Evolutionary conservation across 306 rosid genomes (phyloP), one percentile per base, ranked within the genome.

Genomic region (Hippophae rhamnoides): DNA sequence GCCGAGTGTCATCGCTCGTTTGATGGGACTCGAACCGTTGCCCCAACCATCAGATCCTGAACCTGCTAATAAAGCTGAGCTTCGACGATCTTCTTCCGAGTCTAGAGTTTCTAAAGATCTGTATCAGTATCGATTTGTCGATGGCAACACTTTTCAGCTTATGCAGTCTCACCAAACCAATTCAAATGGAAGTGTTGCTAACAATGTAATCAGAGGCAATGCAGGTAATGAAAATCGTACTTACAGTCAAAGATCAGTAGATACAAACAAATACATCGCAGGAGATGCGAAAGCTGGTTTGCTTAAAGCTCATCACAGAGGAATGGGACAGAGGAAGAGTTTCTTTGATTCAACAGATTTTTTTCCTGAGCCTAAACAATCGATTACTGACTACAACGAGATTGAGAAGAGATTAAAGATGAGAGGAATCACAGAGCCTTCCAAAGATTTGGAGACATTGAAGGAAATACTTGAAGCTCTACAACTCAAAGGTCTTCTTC

Each of bases 401-500:
- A 76, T 85, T 64, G 95, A 86, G 66, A 76, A 68, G 81, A 77
- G 88, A 77, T 45, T 85, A 76, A 78, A 51, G 78, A 78, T 81
- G 86, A 77, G 88, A 65, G 96, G 95, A 18, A 88, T 88, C 13
- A 84, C 85, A 9, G 90, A 85, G 26, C 84, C 93, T 3, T 74
- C 86, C 1, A 76, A 78, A 54, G 93, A 92, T 78, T 78, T 80
- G 49, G 89, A 87, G 54, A 85, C 95, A 7, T 70, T 79, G 47
- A 92, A 83, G 68, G 89, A 88, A 38, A 83, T 85, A 70, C 73
- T 92, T 6, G 95, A 92, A 23, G 95, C 96, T 41, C 66, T 85
- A 63, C 99, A 88, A 76, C 95, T 92, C 40, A 92, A 88, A 60
- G 99, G 96, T 0, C 95, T 88, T 27, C 78, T 92, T 8, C 99